Evolutionary conservation across 2,329 filamentous ascomycete species (phyloP).

Genomic region (Stenocarpella maydis): DNA sequence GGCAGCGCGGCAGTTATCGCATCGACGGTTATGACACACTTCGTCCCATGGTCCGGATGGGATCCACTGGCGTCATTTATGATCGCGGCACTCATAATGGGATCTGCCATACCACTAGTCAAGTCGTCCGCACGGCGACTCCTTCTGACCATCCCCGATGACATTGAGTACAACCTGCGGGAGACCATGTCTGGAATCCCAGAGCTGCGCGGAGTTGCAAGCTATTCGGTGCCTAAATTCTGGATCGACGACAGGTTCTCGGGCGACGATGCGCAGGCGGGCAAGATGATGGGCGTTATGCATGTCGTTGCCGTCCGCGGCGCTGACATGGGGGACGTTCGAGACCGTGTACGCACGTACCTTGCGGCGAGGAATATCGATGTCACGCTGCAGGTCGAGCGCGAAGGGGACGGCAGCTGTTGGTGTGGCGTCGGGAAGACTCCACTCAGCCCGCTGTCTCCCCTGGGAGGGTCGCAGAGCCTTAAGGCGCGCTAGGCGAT

Average conservation of each 20-base stretch:
- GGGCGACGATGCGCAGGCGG: conserved; percentile 49
- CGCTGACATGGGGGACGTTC: conserved; percentile 82
- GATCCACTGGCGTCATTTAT: conserved; percentile 93
- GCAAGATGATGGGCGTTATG: conserved; percentile 80
- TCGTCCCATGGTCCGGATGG: conserved; percentile 91
- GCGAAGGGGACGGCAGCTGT: conserved; percentile 75
- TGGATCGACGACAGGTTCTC: conserved; percentile 81
- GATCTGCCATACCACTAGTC: conserved; percentile 90
- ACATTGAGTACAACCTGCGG: conserved; percentile 86
- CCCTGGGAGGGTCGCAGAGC: conserved; percentile 24
- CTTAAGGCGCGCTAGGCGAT: conserved; percentile 32
- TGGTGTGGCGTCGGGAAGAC: conserved; percentile 63
- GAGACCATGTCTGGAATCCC: conserved; percentile 86
- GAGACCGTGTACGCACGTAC: conserved; percentile 77
- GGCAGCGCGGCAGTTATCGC: conserved; percentile 94
- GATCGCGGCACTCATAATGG: conserved; percentile 91
- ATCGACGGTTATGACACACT: conserved; percentile 86
- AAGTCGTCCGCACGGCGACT: conserved; percentile 83
- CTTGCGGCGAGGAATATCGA: conserved; percentile 77
- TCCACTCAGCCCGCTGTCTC: conserved; percentile 39
- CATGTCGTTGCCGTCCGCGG: conserved; percentile 80
- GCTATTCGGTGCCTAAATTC: conserved; percentile 88
- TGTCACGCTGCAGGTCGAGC: conserved; percentile 86
- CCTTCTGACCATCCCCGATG: conserved; percentile 83
- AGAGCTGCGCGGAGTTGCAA: conserved; percentile 82